Evolutionary conservation across 1,284 basidiomycete genomes (phyloP).

Genomic region (Pyrrhoderma lamaoense): DNA sequence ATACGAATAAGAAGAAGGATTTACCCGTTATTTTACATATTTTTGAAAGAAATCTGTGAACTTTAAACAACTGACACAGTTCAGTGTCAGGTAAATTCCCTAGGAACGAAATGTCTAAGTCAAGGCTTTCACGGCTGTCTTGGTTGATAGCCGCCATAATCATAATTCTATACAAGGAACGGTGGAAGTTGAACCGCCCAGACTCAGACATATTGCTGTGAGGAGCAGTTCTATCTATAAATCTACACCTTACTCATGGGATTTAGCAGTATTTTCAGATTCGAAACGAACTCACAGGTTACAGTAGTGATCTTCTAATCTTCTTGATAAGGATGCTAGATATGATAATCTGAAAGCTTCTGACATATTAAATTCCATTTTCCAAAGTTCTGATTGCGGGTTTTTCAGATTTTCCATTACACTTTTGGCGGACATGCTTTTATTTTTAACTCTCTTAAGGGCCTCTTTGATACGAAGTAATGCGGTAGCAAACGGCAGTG

Average conservation of each 20-base stretch:
- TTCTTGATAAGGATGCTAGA: conserved; percentile 1
- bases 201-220: conserved; percentile 5
- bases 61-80: no score
- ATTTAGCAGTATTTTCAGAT: not conserved
- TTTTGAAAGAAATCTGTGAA: no score
- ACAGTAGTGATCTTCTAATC: conserved; percentile 11
- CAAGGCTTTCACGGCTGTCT: no score
- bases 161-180: conserved; percentile 12
- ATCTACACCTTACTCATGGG: not conserved
- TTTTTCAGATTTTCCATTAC: conserved; percentile 5
- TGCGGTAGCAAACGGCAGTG: conserved; percentile 10
- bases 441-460: not conserved
- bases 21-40: no score
- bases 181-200: conserved; percentile 10
- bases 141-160: not conserved
- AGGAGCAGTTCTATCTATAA: conserved; percentile 10
- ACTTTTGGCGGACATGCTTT: not conserved
- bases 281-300: conserved; percentile 2
- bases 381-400: conserved; percentile 10
- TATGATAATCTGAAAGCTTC: conserved; percentile 7
- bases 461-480: conserved; percentile 3
- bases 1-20: no score
- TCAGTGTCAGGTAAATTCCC: no score
- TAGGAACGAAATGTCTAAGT: no score
- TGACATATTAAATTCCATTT: not conserved